Conservation (phyloP, 768 basidiomycete species). For the Trichaptum fuscoviolaceum region DNA sequence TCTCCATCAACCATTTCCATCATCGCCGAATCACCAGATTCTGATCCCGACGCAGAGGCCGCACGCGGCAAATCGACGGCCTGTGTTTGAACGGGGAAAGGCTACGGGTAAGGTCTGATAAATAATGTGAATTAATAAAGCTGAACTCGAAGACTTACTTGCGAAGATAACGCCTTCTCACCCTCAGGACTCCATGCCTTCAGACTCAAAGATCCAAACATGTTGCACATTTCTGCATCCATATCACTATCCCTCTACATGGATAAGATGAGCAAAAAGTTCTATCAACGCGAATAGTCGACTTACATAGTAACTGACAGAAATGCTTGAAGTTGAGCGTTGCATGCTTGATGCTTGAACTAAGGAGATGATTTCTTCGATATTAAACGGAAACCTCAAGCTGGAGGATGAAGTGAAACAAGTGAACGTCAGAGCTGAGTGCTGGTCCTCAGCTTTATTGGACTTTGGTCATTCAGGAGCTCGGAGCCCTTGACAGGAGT, state of each 20-base stretch:
- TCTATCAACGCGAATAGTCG: background rate
- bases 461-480: background rate
- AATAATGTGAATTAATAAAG: background rate
- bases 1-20: background rate
- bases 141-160: background rate
- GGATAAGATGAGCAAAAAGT: background rate
- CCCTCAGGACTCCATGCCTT: background rate
- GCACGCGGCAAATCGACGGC: background rate
- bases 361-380: background rate
- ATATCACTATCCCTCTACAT: background rate
- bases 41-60: background rate
- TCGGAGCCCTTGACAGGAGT: conserved; percentile 1
- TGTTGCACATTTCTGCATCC: background rate
- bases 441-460: background rate
- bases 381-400: background rate
- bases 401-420: background rate
- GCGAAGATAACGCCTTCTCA: background rate
- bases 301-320: background rate
- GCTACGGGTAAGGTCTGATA: background rate
- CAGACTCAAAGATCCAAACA: conserved; percentile 4
- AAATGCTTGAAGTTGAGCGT: background rate
- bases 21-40: background rate
- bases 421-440: background rate
- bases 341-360: background rate
- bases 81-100: background rate